phyloP scores from a whole-genome alignment of 2,329 filamentous ascomycete species.

The Pestalotiopsis sp. region DNA sequence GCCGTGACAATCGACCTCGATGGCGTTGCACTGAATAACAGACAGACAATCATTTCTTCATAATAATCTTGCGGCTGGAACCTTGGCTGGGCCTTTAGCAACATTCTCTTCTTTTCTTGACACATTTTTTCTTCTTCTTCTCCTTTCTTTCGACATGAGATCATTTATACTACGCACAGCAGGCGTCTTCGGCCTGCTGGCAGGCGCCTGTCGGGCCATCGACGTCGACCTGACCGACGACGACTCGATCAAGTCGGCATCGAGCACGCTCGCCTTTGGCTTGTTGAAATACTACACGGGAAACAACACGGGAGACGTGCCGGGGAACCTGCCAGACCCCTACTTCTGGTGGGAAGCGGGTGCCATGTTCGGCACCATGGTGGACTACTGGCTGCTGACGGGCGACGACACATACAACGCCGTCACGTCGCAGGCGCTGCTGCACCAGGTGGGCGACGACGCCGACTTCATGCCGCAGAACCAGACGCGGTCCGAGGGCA shows the following conservation, averaged over 20 bases:
- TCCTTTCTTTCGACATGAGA: constrained; percentile 25
- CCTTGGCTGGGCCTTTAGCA: background rate
- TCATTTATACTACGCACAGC: constrained; percentile 21
- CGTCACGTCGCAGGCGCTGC: constrained; percentile 44
- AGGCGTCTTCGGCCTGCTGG: constrained; percentile 32
- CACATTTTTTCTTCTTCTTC: background rate
- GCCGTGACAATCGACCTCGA: constrained; percentile 5
- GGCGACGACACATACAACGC: constrained; percentile 54
- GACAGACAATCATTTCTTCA: background rate
- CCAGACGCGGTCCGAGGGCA: constrained; percentile 45
- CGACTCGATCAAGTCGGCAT: constrained; percentile 49
- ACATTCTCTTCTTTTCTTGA: background rate
- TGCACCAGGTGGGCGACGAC: constrained; percentile 48
- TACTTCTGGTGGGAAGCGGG: constrained; percentile 21
- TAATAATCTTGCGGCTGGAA: background rate
- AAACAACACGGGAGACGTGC: constrained; percentile 21
- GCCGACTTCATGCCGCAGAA: constrained; percentile 49
- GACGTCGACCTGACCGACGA: constrained; percentile 35
- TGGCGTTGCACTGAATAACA: background rate
- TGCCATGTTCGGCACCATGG: constrained; percentile 19
- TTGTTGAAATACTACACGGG: constrained; percentile 36
- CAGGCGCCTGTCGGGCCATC: constrained; percentile 30
- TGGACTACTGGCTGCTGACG: constrained; percentile 33
- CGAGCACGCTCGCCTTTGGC: constrained; percentile 35
- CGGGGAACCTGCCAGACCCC: constrained; percentile 18